These are phyloP conservation scores for Coniosporium apollinis DNA, from an alignment of 495 filamentous ascomycete genomes.

Conservation along the genomic window DNA sequence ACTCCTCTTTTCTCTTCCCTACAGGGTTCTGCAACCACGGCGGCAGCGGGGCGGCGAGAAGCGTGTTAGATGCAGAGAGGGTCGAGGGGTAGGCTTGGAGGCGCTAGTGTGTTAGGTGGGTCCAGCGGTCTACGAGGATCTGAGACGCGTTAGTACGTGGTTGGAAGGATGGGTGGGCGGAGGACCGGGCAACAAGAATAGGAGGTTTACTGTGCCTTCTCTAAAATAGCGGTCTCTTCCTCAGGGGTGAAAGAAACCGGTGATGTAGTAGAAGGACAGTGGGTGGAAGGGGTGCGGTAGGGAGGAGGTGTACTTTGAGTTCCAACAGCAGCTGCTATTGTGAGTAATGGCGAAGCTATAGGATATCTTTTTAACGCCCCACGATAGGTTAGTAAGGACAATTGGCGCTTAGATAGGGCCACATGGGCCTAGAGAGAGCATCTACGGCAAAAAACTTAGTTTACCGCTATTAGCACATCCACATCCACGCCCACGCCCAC, in stretches of 20 bases:
- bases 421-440: too few relatives aligned
- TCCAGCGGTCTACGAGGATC: slow-evolving; percentile 45
- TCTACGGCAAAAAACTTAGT: too few relatives aligned
- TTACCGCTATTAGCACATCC: too few relatives aligned
- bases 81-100: slow-evolving; percentile 82
- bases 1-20: slow-evolving; percentile 42
- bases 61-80: slow-evolving; percentile 50
- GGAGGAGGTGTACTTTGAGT: too few relatives aligned
- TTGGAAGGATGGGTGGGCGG: too few relatives aligned
- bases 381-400: too few relatives aligned
- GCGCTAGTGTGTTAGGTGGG: slow-evolving; percentile 63
- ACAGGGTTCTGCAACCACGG: slow-evolving; percentile 59
- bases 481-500: too few relatives aligned
- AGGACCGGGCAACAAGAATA: background rate
- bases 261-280: slow-evolving; percentile 62
- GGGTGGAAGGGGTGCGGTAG: too few relatives aligned
- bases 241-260: slow-evolving; percentile 65
- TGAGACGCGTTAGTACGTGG: slow-evolving; percentile 3
- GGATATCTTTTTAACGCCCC: too few relatives aligned
- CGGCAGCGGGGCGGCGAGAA: slow-evolving; percentile 60
- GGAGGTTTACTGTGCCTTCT: slow-evolving; percentile 38
- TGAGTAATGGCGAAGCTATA: too few relatives aligned
- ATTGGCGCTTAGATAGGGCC: too few relatives aligned
- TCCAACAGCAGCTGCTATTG: too few relatives aligned
- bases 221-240: slow-evolving; percentile 57